Base-by-base conservation (phyloP, 202 grass and related monocot species). In the Carex arenaria region DNA sequence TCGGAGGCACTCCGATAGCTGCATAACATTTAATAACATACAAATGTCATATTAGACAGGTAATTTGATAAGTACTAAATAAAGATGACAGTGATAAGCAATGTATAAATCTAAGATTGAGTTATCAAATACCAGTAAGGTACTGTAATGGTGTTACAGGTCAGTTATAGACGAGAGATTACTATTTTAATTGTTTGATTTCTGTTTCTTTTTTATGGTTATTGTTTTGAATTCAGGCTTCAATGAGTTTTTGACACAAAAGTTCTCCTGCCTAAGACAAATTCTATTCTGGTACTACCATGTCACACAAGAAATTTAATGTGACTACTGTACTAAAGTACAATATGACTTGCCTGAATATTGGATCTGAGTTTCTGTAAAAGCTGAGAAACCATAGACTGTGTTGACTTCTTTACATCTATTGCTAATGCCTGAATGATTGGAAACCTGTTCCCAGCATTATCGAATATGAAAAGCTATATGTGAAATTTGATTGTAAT, bases 321-420 rank as follows among this genome's bases (percentile, higher is more conserved):
- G 30, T 9, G 7, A 78, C 15, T 59, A 78, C 5, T 53, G 71
- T 82, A 61, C 34, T 78, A 56, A 80, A 34, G 32, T 80, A 64
- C 22, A 67, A 10, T 18, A 51, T 52, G 43, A 81, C 57, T 85
- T 61, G 91, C 96, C 96, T 99, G 96, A 86, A 99, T 94, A 85
- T 94, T 96, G 84, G 96, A 96, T 84, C 89, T 86, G 79, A 99
- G 93, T 89, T 99, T 99, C 87, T 99, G 96, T 60, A 96, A 89
- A 88, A 99, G 93, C 82, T 99, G 96, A 51, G 93, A 96, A 84
- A 96, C 89, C 83, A 99, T 57, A 90, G 96, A 96, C 36, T 99
- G 96, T 84, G 89, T 81, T 56, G 96, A 94, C 91, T 96, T 99
- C 85, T 92, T 94, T 67, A 96, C 93, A 87, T 96, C 93, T 71